These are phyloP conservation scores for Fusarium siculi DNA, from an alignment of 2,329 filamentous ascomycete species.

Conservation along the genomic window DNA sequence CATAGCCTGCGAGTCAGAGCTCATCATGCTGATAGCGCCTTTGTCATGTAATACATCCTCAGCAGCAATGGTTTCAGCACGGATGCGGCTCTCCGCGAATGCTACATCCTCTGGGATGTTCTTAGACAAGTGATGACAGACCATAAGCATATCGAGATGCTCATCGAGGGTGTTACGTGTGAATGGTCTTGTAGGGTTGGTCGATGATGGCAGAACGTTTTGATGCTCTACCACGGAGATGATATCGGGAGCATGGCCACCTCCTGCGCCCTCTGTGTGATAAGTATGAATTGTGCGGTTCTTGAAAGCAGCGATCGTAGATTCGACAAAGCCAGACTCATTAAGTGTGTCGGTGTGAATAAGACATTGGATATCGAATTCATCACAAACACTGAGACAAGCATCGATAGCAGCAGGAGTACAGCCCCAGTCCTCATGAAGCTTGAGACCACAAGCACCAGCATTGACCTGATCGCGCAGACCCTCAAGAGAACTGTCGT, in stretches of 20 bases:
- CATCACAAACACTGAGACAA: constrained; percentile 86
- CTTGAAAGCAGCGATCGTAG: constrained; percentile 87
- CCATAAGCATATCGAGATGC: constrained; percentile 98
- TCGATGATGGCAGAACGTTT: constrained; percentile 90
- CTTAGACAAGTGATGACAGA: constrained; percentile 92
- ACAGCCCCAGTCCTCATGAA: constrained; percentile 96
- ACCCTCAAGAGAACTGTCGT: constrained; percentile 77
- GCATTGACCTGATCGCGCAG: constrained; percentile 84
- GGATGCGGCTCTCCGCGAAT: constrained; percentile 93
- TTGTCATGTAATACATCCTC: constrained; percentile 96
- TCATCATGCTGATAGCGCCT: constrained; percentile 98
- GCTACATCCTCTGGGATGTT: constrained; percentile 96
- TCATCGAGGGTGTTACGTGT: constrained; percentile 94
- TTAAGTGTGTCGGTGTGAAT: constrained; percentile 98
- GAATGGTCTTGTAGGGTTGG: constrained; percentile 91
- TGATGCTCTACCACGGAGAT: constrained; percentile 90
- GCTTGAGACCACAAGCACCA: constrained; percentile 88
- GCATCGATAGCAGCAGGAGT: constrained; percentile 92
- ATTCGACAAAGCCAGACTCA: constrained; percentile 96
- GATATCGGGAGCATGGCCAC: constrained; percentile 95
- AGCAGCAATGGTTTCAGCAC: constrained; percentile 94
- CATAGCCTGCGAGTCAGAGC: constrained; percentile 95
- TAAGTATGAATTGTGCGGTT: constrained; percentile 93
- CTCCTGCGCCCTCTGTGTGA: constrained; percentile 94
- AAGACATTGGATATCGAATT: constrained; percentile 90